Evolutionary conservation across 1,284 basidiomycete genomes (phyloP).

Genomic region (Tilletia horrida): DNA sequence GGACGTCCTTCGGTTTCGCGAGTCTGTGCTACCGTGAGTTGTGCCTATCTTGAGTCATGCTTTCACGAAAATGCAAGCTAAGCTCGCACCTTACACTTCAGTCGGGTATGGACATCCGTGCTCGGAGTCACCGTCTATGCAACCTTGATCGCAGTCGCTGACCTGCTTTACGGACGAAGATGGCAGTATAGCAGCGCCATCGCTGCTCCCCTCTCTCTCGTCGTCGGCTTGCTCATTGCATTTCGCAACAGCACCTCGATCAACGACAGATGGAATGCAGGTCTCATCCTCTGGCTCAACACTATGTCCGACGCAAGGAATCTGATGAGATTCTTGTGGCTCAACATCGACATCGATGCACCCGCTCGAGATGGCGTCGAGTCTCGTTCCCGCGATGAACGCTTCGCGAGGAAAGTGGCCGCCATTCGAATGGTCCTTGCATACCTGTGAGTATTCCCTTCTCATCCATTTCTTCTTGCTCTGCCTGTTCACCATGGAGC

Average conservation of each 20-base stretch:
- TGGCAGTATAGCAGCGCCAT: slow-evolving; percentile 69
- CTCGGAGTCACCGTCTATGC: slow-evolving; percentile 76
- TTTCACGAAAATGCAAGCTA: neutral
- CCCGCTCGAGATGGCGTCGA: neutral
- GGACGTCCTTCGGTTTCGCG: slow-evolving; percentile 5
- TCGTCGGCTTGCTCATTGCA: slow-evolving; percentile 63
- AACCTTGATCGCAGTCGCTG: slow-evolving; percentile 61
- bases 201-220: slow-evolving; percentile 79
- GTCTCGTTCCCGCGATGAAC: slow-evolving; percentile 7
- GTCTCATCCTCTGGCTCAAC: slow-evolving; percentile 70
- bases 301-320: slow-evolving; percentile 62
- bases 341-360: slow-evolving; percentile 62
- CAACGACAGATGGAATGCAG: slow-evolving; percentile 71
- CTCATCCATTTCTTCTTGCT: neutral
- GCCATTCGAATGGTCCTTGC: slow-evolving; percentile 5
- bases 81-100: slow-evolving; percentile 62
- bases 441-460: neutral
- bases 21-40: slow-evolving; percentile 1
- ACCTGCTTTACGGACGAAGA: slow-evolving; percentile 61
- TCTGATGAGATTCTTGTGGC: slow-evolving; percentile 70
- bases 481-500: neutral
- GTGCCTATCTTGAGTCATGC: neutral
- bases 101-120: slow-evolving; percentile 64
- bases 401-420: neutral
- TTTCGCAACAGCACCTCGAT: slow-evolving; percentile 56